A percentile compares a stretch with the other conserved stretches of the same genome.
phyloP scores from a whole-genome alignment of 2,329 filamentous ascomycete genomes.

The Trichoderma sp. region DNA sequence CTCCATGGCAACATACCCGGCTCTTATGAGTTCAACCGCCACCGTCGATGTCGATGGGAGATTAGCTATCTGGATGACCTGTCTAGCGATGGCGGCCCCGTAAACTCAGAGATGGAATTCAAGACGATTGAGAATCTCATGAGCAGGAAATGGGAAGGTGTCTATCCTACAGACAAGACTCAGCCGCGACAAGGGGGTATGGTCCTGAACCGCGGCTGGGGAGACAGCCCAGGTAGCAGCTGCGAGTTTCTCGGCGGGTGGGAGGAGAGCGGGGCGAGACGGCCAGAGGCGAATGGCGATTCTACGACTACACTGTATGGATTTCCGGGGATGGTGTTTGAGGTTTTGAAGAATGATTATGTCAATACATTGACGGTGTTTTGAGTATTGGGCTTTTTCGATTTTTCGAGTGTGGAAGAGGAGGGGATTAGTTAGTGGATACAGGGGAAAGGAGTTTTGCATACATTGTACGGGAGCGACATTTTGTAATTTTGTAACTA shows the following conservation, averaged over 20 bases:
- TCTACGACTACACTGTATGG: conserved; percentile 83
- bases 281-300: conserved; percentile 56
- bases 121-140: conserved; percentile 69
- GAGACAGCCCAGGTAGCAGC: conserved; percentile 86
- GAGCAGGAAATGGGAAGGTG: conserved; percentile 68
- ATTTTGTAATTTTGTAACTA: neutral
- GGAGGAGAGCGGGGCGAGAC: conserved; percentile 70
- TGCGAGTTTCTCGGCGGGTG: conserved; percentile 82
- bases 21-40: conserved; percentile 94
- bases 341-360: conserved; percentile 88
- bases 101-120: conserved; percentile 79
- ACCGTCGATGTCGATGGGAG: conserved; percentile 86
- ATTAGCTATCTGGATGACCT: conserved; percentile 60
- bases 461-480: neutral
- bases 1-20: conserved; percentile 94
- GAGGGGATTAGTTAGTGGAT: neutral
- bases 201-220: conserved; percentile 89
- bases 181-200: conserved; percentile 66
- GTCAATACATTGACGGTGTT: conserved; percentile 90
- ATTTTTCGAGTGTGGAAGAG: neutral
- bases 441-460: neutral
- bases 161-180: conserved; percentile 58
- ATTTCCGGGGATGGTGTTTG: conserved; percentile 91
- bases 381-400: conserved; percentile 43
- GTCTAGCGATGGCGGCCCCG: conserved; percentile 42